Base-by-base conservation (phyloP, 2,329 filamentous ascomycete genomes). In the Talaromyces sp. region DNA sequence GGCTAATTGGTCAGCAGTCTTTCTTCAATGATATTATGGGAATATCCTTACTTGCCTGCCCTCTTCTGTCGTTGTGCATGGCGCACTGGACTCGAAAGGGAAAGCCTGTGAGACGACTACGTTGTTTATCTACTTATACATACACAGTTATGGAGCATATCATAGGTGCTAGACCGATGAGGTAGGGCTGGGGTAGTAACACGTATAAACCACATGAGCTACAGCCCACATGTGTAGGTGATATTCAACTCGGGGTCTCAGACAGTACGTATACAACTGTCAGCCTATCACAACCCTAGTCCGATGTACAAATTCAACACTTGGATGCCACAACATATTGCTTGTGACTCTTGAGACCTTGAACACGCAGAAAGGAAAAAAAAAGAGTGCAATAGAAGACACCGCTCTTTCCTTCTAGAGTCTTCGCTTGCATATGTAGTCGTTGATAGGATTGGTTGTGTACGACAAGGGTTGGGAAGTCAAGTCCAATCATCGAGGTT, bases 401-500 rank as follows among this genome's bases (percentile, higher is more conserved):
- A 59, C 57, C 57, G 57, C 57, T 52, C 31, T 55, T 56, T 19
- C 37, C 37, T 59, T 56, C 53, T 50, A 56, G 53, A 56, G 21
- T 19, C 25, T 59, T 59, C 57, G 45, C 11, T 25, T 56, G 57
- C 57, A 59, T 56, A 21, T 25, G 15, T 22, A 54, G 36, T n/a
- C 28, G 25, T 19, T 9, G 13, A 41, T 15, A 25, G 39, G 43
- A 59, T 59, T 59, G 57, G 57, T 25, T 43, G 31, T 17, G 17
- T 22, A 9, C 37, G 46, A 54, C 57, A 50, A 36, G 43, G 33
- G 39, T 35, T 19, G 31, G 13, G 31, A 7, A 36, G 31, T 9
- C n/a, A 39, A 19, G 28, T n/a, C 57, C 57, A 59, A 54, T 59
- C 51, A 48, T n/a, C 1, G 7, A 15, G n/a, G 4, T 15, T 1